phyloP scores from a whole-genome alignment of 2,329 filamentous ascomycete species.

The Delphinella strobiligena region DNA sequence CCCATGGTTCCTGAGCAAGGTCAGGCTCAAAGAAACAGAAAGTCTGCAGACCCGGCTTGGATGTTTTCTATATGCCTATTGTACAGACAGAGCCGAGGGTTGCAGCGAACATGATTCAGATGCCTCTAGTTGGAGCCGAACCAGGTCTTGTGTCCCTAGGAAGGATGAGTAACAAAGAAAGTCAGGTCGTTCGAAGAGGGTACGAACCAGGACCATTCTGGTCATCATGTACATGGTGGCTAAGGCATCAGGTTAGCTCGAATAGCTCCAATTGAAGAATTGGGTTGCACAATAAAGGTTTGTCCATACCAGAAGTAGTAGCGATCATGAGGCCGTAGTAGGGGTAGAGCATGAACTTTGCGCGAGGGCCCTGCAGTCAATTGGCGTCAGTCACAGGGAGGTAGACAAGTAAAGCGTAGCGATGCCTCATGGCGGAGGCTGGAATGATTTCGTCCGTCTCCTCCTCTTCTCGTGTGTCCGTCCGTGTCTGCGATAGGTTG shows the following conservation, averaged over 20 bases:
- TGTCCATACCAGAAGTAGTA: conserved; percentile 29
- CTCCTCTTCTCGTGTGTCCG: no score
- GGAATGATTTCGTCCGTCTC: no score
- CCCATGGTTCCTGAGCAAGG: background rate
- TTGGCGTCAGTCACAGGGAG: no score
- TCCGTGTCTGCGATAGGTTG: no score
- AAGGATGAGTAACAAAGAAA: background rate
- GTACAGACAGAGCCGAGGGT: background rate
- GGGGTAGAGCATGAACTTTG: conserved; percentile 52
- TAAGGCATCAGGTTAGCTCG: conserved; percentile 15
- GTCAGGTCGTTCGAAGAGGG: background rate
- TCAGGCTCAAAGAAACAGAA: background rate
- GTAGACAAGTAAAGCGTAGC: no score
- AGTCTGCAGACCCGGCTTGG: background rate
- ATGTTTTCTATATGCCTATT: background rate
- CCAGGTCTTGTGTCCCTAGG: conserved; percentile 64
- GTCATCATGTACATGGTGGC: conserved; percentile 56
- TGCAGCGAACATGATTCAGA: background rate
- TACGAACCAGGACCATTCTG: conserved; percentile 49
- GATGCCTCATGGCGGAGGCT: no score
- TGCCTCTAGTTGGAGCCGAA: conserved; percentile 21
- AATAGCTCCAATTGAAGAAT: conserved; percentile 7
- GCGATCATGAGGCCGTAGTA: conserved; percentile 45
- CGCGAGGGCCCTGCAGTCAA: conserved; percentile 56
- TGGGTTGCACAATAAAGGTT: conserved; percentile 37